Base-by-base conservation (phyloP, 192 early-diverging fungal species). In the Phlyctochytrium bullatum region DNA sequence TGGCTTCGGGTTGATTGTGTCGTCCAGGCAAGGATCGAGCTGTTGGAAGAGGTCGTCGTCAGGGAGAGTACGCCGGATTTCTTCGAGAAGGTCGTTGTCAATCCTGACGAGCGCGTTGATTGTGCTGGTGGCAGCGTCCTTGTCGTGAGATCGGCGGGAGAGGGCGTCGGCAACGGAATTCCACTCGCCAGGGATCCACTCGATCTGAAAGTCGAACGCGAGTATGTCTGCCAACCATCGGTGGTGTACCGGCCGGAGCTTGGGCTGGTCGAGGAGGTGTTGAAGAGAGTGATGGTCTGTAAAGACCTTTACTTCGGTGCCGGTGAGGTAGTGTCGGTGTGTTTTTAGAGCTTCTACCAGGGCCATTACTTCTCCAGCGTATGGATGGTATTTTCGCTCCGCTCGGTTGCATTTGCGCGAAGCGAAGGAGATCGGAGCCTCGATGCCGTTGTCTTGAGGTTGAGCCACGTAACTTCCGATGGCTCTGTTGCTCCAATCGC, bases 101-200 rank as follows among this genome's bases (percentile, higher is more conserved):
- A 62, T 6, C 6, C 6, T 25, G 56, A 58, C 12, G 56, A 58
- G 61, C n/a, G n/a, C n/a, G n/a, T n/a, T n/a, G n/a, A n/a, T n/a
- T 58, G 17, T 58, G 56, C n/a, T 17, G 10, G 25, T 10, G 25
- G 12, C n/a, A n/a, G n/a, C n/a, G 56, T 17, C 16, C n/a, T 12
- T 58, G 12, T 63, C 52, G 61, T 70, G 23, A 0, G 61, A 53
- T 30, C 36, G 47, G 0, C 69, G 68, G 16, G 64, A 73, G 16
- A 73, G 64, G 2, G 62, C 25, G 65, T 76, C 69, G 17, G 74
- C 74, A 36, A 76, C 36, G 16, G 40, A 67, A 36, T 76, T 76
- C 58, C 58, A 73, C 54, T 67, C 34, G 30, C 74, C 74, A 2
- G 56, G 67, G 27, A 59, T 33, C 29, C 64, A 72, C n/a, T 66